These are phyloP conservation scores for Trichophaea hybrida DNA, from an alignment of 2,329 filamentous ascomycete genomes.

Conservation along the genomic window DNA sequence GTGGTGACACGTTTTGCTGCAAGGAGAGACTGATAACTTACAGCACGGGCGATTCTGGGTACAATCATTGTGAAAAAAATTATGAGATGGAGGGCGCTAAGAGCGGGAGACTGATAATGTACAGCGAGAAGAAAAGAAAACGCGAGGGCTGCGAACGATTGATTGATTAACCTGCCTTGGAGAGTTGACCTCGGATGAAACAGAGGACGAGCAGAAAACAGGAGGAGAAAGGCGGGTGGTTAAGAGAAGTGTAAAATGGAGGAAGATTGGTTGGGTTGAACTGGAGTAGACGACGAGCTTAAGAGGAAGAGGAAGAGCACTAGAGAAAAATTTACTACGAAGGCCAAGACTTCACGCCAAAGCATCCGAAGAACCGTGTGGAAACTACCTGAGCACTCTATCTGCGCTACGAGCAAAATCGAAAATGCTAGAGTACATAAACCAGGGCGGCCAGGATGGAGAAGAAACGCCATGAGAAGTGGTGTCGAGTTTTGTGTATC, in stretches of 20 bases:
- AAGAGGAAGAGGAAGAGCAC: not conserved
- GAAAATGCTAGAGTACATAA: too few relatives aligned
- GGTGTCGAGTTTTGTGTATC: too few relatives aligned
- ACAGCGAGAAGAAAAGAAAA: constrained; percentile 4
- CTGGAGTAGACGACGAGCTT: constrained; percentile 5
- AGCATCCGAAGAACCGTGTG: constrained; percentile 16
- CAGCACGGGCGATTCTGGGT: constrained; percentile 58
- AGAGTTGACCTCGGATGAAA: constrained; percentile 13
- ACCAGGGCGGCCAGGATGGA: too few relatives aligned
- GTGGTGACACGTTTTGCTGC: constrained; percentile 12
- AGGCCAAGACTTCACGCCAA: not conserved
- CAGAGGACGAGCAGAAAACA: constrained; percentile 23
- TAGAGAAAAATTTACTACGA: constrained; percentile 1
- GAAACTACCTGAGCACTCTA: constrained; percentile 10
- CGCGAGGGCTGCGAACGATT: not conserved
- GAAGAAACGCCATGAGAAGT: too few relatives aligned
- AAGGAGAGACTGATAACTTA: constrained; percentile 37
- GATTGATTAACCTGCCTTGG: not conserved
- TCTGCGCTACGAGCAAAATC: not conserved
- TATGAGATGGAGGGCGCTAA: not conserved
- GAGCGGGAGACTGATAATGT: constrained; percentile 5
- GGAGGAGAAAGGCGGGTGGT: constrained; percentile 24
- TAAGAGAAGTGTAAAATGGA: constrained; percentile 16
- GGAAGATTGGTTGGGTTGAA: constrained; percentile 21
- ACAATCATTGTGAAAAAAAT: constrained; percentile 48